phyloP scores from a whole-genome alignment of 306 rosid species.

The Rubus idaeus region DNA sequence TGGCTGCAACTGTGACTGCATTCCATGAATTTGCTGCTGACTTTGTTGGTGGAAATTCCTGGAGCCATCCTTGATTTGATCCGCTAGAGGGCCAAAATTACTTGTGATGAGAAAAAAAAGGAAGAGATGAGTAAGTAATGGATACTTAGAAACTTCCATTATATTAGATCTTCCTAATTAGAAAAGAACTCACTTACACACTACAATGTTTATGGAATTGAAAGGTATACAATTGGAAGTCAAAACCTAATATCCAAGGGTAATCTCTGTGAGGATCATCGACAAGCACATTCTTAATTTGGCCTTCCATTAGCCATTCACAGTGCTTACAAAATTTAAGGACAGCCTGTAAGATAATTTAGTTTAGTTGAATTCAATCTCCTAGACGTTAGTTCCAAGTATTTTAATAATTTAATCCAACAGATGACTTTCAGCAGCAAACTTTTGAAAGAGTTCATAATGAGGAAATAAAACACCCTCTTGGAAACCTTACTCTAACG shows the following conservation, averaged over 20 bases:
- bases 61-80: constrained; percentile 76
- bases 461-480: not conserved
- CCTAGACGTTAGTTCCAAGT: not conserved
- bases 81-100: constrained; percentile 65
- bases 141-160: not conserved
- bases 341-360: not conserved
- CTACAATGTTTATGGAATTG: not conserved
- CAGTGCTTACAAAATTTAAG: not conserved
- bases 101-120: constrained; percentile 32
- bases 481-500: not conserved
- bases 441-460: not conserved
- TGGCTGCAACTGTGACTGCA: constrained; percentile 62
- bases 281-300: not conserved
- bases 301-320: constrained; percentile 2
- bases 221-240: not conserved
- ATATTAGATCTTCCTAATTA: not conserved
- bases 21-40: constrained; percentile 65
- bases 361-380: not conserved
- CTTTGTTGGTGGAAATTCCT: constrained; percentile 56
- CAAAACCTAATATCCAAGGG: not conserved
- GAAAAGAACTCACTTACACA: not conserved
- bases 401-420: not conserved
- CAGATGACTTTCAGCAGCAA: not conserved
- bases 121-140: constrained; percentile 20
- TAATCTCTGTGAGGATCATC: not conserved